phyloP scores from a whole-genome alignment of 306 rosid genomes.

The Castanea sativa region DNA sequence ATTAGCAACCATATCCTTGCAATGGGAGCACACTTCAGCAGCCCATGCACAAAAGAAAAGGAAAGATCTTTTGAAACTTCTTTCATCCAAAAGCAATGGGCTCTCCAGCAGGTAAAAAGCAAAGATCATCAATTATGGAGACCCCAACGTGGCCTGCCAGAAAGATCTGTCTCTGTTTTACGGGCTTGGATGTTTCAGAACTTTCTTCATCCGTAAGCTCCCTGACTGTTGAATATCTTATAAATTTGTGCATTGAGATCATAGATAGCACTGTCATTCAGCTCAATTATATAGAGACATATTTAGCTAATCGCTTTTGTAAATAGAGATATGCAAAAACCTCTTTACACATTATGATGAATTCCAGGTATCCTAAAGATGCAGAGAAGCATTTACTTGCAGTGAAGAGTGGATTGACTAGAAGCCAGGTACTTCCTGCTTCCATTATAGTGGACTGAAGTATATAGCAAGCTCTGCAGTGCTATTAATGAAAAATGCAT shows the following conservation, averaged over 20 bases:
- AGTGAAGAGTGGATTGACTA: conserved; percentile 84
- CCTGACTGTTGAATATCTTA: background rate
- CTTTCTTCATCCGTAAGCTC: conserved; percentile 92
- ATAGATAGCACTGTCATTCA: background rate
- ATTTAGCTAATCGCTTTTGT: background rate
- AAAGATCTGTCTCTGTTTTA: conserved; percentile 85
- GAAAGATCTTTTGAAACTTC: conserved; percentile 57
- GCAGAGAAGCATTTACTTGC: conserved; percentile 95
- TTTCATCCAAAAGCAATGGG: conserved; percentile 78
- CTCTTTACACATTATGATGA: conserved; percentile 3
- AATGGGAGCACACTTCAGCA: conserved; percentile 41
- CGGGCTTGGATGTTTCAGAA: conserved; percentile 96
- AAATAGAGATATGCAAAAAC: background rate
- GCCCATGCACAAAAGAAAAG: conserved; percentile 41
- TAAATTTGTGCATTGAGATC: background rate
- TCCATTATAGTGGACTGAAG: background rate
- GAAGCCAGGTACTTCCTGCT: conserved; percentile 66
- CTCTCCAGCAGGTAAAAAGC: conserved; percentile 73
- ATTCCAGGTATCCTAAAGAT: conserved; percentile 94
- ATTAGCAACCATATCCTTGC: conserved; percentile 62
- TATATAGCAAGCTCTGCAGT: too few relatives aligned
- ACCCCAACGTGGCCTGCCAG: conserved; percentile 97
- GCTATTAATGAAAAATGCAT: too few relatives aligned
- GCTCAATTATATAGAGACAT: background rate
- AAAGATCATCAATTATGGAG: conserved; percentile 86